These are phyloP conservation scores for Xerocomus minutiporus DNA, from an alignment of 1,284 basidiomycete species.

Conservation along the genomic window DNA sequence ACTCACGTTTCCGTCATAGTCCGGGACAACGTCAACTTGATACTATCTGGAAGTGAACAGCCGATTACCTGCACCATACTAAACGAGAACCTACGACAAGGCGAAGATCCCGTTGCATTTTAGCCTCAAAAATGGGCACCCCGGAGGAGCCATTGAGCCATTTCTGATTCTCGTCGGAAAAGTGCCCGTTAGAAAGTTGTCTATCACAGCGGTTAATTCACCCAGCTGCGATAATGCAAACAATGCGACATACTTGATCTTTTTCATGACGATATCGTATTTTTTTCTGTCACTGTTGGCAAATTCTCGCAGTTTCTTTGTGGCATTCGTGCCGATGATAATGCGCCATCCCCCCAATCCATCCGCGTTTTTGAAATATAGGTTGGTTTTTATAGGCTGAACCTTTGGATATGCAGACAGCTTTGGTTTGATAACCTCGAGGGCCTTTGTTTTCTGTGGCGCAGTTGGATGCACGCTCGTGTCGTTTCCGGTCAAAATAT, in stretches of 20 bases:
- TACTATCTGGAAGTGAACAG: constrained; percentile 40
- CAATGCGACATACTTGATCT: neutral
- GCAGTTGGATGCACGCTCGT: neutral
- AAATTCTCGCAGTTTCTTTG: neutral
- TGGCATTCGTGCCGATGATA: too few species aligned
- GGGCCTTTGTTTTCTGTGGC: neutral
- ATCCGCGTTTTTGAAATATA: neutral
- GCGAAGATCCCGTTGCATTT: constrained; percentile 58
- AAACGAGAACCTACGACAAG: constrained; percentile 46
- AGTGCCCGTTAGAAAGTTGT: constrained; percentile 61
- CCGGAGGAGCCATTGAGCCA: constrained; percentile 35
- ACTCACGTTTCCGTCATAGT: constrained; percentile 47
- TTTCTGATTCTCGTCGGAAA: constrained; percentile 66
- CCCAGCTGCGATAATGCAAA: neutral
- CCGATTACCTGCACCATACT: neutral
- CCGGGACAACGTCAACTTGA: constrained; percentile 56
- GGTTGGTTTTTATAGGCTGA: neutral
- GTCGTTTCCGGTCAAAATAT: neutral
- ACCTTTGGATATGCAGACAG: neutral
- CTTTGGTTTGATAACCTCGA: too few species aligned
- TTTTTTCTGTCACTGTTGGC: neutral
- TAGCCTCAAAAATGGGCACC: constrained; percentile 63
- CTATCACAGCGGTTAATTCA: constrained; percentile 30
- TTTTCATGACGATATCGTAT: neutral
- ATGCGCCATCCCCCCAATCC: neutral